These are phyloP conservation scores for Podaxis carcinomalis DNA, from an alignment of 768 basidiomycete species.

Conservation along the genomic window DNA sequence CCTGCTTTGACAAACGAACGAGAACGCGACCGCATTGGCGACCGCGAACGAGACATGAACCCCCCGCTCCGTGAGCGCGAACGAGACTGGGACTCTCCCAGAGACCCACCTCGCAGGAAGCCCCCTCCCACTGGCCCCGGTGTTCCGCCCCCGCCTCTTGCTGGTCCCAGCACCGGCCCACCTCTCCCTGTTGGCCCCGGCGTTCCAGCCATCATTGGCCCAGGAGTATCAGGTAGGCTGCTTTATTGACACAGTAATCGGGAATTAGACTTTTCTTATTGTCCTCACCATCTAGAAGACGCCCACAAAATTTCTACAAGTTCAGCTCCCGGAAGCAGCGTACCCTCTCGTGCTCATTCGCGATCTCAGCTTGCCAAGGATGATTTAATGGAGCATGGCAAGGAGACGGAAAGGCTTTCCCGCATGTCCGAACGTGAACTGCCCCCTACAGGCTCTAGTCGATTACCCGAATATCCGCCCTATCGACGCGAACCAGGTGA, in stretches of 20 bases:
- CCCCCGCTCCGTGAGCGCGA: slow-evolving; percentile 8
- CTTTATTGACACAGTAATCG: not conserved
- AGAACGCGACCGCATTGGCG: slow-evolving; percentile 6
- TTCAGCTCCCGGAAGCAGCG: slow-evolving; percentile 8
- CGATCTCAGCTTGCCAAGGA: slow-evolving; percentile 7
- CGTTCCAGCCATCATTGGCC: slow-evolving; percentile 7
- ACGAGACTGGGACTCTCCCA: not conserved
- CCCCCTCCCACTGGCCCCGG: slow-evolving; percentile 6
- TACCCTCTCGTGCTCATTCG: slow-evolving; percentile 9
- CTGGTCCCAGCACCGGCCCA: slow-evolving; percentile 8
- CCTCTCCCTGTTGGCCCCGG: slow-evolving; percentile 8
- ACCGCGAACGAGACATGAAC: slow-evolving; percentile 11
- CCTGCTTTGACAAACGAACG: slow-evolving; percentile 7
- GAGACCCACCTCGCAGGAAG: slow-evolving; percentile 1
- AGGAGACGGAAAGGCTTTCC: slow-evolving; percentile 3
- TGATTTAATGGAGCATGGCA: slow-evolving; percentile 2
- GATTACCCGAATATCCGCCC: slow-evolving; percentile 5
- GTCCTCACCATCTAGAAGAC: not conserved
- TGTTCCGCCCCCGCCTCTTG: slow-evolving; percentile 5
- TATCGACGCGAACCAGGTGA: slow-evolving; percentile 11
- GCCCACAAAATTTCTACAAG: slow-evolving; percentile 9
- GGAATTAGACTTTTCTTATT: not conserved
- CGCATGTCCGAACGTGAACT: slow-evolving; percentile 9
- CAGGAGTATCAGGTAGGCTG: slow-evolving; percentile 3
- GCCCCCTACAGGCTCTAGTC: slow-evolving; percentile 3